phyloP scores from a whole-genome alignment of 2,329 filamentous ascomycete species.

The Pseudocercospora ulei region DNA sequence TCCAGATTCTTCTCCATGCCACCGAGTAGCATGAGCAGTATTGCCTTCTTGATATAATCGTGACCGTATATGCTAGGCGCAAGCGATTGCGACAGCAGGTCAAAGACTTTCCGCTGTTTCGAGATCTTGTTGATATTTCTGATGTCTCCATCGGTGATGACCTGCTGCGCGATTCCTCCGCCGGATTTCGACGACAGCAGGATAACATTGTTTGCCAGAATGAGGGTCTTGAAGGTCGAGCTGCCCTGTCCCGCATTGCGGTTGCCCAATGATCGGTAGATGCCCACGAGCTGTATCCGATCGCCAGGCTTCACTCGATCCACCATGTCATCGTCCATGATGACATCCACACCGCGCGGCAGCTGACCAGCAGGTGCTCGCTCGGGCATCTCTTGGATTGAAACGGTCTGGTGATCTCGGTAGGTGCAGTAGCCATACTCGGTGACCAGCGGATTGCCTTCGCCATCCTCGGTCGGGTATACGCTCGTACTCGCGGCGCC shows the following conservation, averaged over 20 bases:
- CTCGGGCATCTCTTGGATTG: conserved; percentile 98
- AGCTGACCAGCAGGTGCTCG: conserved; percentile 89
- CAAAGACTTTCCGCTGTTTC: conserved; percentile 89
- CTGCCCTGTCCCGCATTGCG: conserved; percentile 83
- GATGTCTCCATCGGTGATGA: conserved; percentile 92
- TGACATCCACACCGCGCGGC: conserved; percentile 88
- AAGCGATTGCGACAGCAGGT: conserved; percentile 83
- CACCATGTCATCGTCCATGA: conserved; percentile 91
- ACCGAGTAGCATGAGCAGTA: conserved; percentile 85
- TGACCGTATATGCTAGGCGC: conserved; percentile 96
- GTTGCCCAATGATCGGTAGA: conserved; percentile 88
- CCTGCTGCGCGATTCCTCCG: conserved; percentile 80
- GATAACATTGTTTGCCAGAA: conserved; percentile 91
- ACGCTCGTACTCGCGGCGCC: conserved; percentile 81
- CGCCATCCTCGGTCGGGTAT: conserved; percentile 86
- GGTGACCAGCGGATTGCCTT: conserved; percentile 84
- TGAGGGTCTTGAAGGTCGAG: conserved; percentile 85
- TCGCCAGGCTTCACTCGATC: conserved; percentile 93
- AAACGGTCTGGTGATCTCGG: conserved; percentile 92
- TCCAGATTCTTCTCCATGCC: conserved; percentile 98
- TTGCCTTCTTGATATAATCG: conserved; percentile 95
- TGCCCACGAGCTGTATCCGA: conserved; percentile 91
- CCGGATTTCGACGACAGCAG: conserved; percentile 92
- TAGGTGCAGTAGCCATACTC: conserved; percentile 96
- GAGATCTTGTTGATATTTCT: conserved; percentile 97